A percentile compares a stretch with the other conserved stretches of the same genome.
Evolutionary conservation across 176 grass and related monocot genomes (phyloP).

Genomic region (Juncus effusus): DNA sequence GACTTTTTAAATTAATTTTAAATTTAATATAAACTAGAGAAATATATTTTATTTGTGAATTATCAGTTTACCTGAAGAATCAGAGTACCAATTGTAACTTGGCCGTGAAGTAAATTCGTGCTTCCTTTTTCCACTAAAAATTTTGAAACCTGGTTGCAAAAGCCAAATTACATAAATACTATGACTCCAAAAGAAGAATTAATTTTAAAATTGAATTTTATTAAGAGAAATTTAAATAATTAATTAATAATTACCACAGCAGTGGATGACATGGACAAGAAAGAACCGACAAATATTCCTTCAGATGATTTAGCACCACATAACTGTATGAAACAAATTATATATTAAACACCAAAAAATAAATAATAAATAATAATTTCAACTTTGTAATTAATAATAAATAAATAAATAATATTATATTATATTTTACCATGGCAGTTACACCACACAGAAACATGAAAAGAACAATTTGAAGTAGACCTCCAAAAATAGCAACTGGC

Average conservation of each 20-base stretch:
- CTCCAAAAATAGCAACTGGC: constrained; percentile 82
- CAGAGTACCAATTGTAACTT: constrained; percentile 93
- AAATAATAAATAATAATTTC: constrained; percentile 3
- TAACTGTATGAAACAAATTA: constrained; percentile 43
- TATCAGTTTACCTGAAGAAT: constrained; percentile 59
- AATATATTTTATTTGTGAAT: neutral
- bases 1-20: too few species aligned
- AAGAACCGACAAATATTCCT: constrained; percentile 93
- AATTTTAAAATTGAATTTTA: neutral
- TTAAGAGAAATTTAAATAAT: constrained; percentile 10
- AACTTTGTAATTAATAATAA: constrained; percentile 2
- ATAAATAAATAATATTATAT: constrained; percentile 3
- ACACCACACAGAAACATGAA: constrained; percentile 98
- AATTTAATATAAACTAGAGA: neutral
- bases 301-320: constrained; percentile 89
- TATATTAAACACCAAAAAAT: neutral
- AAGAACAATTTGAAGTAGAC: constrained; percentile 90
- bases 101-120: constrained; percentile 88
- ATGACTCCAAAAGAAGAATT: neutral
- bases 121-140: constrained; percentile 85
- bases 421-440: constrained; percentile 72
- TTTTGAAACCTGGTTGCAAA: constrained; percentile 70
- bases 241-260: constrained; percentile 75
- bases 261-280: constrained; percentile 98
- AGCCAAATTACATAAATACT: constrained; percentile 8